Base-by-base conservation (phyloP, 176 grass and related monocot species). In the Oryza punctata region DNA sequence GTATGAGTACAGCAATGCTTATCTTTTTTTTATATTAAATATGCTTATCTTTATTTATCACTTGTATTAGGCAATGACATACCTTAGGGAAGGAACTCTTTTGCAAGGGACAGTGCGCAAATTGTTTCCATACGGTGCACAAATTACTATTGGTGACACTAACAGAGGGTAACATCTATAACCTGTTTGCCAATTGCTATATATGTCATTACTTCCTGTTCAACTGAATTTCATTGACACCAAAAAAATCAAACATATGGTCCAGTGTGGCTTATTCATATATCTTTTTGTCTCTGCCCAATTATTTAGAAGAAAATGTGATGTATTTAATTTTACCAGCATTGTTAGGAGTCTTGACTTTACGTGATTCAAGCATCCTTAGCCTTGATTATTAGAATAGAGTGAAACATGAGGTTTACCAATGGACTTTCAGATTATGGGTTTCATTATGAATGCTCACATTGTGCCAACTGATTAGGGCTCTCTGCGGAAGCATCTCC, bases 111-210 rank as follows among this genome's bases (percentile, higher is more conserved):
- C 90, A 14, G 86, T 97, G 64, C 66, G 87, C 59, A 94, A 87
- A 73, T 84, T 94, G 67, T 87, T 94, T 87, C 63, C 95, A 75
- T 97, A 89, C 77, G 88, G 92, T 89, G 95, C 90, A 73, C 92
- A 94, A 70, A 89, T 93, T 78, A 91, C 63, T 54, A 92, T 97
- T 69, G 90, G 92, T 8, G 81, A 89, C 49, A 94, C 92, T 75
- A 91, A 97, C 44, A 92, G 90, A 91, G 80, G 85, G 95, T 93
- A 92, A 69, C n/a, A 49, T 90, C 50, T 40, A 33, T 78, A 54
- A 50, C 43, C 6, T 87, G 21, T 28, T 33, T 79, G 64, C 35
- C 50, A 11, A 38, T 15, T 63, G 18, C 49, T 80, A 19, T 52
- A 23, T 18, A 76, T 79, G 24, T 0, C 54, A 70, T 75, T 37